A percentile compares a stretch with the other conserved stretches of the same genome.
phyloP scores from a whole-genome alignment of 371 early-diverging fungal species.

The Lichtheimia ramosa region DNA sequence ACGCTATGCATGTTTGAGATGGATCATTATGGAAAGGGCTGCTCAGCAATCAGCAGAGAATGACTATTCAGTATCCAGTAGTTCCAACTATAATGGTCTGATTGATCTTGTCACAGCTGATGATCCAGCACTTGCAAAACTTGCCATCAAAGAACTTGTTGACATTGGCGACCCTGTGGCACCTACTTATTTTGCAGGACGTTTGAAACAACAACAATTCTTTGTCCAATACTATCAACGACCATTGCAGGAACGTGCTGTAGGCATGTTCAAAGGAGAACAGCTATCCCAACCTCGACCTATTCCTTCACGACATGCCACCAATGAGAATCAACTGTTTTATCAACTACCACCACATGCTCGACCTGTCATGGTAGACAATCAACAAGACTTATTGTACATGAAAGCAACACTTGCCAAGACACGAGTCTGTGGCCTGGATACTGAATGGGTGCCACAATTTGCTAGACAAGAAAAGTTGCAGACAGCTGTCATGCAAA shows the following conservation, averaged over 20 bases:
- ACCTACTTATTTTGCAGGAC: slow-evolving; percentile 36
- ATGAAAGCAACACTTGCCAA: slow-evolving; percentile 24
- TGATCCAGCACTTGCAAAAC: slow-evolving; percentile 27
- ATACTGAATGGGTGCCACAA: slow-evolving; percentile 50
- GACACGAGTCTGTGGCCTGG: slow-evolving; percentile 32
- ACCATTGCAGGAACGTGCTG: slow-evolving; percentile 25
- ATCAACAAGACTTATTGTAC: slow-evolving; percentile 16
- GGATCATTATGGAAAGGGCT: slow-evolving; percentile 33
- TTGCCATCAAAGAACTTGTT: slow-evolving; percentile 46
- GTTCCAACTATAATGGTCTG: slow-evolving; percentile 45
- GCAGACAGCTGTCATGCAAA: slow-evolving; percentile 47
- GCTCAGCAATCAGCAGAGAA: slow-evolving; percentile 37
- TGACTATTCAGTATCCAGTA: slow-evolving; percentile 32
- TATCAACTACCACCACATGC: slow-evolving; percentile 26
- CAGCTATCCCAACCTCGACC: slow-evolving; percentile 27
- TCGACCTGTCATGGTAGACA: slow-evolving; percentile 30
- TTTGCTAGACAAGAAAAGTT: slow-evolving; percentile 24
- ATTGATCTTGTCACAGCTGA: slow-evolving; percentile 29
- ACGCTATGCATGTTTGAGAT: slow-evolving; percentile 35
- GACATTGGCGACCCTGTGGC: slow-evolving; percentile 42
- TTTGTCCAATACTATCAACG: slow-evolving; percentile 29
- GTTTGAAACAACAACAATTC: slow-evolving; percentile 33
- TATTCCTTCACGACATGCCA: slow-evolving; percentile 8
- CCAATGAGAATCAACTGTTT: slow-evolving; percentile 4
- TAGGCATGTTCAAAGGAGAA: slow-evolving; percentile 41